Base-by-base conservation (phyloP, 495 filamentous ascomycete genomes). In the Daldinia loculata region DNA sequence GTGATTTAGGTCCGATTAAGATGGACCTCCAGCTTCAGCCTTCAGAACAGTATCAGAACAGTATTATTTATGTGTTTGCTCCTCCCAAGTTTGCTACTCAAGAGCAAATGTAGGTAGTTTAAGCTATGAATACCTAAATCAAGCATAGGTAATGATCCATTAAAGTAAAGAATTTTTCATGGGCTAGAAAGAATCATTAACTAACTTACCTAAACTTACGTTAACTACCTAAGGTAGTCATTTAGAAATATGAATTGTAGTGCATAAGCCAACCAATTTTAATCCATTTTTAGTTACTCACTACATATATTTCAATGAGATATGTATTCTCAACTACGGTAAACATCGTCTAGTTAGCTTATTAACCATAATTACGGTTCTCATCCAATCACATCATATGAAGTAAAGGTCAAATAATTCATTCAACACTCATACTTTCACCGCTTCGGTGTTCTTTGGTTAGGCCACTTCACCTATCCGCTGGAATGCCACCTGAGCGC, bases 1-100 rank as follows among this genome's bases (percentile, higher is more conserved):
- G 52, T 69, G 60, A 59, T 11, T 32, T 26, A 48, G 7, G 19
- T 48, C 17, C 12, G 34, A 36, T 36, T 48, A 48, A 48, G 41
- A 19, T 45, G 41, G 15, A 19, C 15, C 41, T 22, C 15, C 6
- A 19, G 41, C 41, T 48, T 8, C n/a, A 22, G 41, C 12, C 17
- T 48, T 48, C 2, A 48, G 41, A 7, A 36, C 56, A 36, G 34
- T 36, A 14, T 48, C 2, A 48, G 41, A 7, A 36, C 56, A 36
- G 34, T 36, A 14, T 14, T 9, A 3, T 14, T 36, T 14, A 48
- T 12, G 2, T 48, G 19, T 24, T 48, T 48, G 43, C 43, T 48
- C 17, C 24, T 48, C 9, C 4, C 12, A 48, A 48, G 43, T 48
- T 48, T 24, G 43, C 43, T 48, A 4, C 41, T 45, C 2, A 32